Conservation (phyloP, 345 rosid genomes). For the Geranium brycei region DNA sequence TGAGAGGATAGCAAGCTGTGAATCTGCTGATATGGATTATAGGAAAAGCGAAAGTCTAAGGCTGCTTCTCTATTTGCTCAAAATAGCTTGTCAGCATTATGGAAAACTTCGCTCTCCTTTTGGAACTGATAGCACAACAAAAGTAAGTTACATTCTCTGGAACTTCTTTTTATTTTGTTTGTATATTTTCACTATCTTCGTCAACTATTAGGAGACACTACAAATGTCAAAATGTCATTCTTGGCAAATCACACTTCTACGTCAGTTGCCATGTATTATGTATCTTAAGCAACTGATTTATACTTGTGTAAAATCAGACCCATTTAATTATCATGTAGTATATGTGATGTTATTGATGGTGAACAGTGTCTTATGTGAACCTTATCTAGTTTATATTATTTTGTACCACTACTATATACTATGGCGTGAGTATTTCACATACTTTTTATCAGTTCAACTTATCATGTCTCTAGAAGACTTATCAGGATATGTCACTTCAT, state of each 20-base stretch:
- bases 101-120: slow-evolving; percentile 96
- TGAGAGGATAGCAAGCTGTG: slow-evolving; percentile 58
- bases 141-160: slow-evolving; percentile 28
- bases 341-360: too few species aligned
- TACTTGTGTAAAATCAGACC: neutral
- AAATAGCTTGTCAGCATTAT: slow-evolving; percentile 82
- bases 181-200: slow-evolving; percentile 1
- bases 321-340: neutral
- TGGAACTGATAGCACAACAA: slow-evolving; percentile 46
- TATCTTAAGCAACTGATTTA: neutral
- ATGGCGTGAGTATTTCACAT: neutral
- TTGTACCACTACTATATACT: neutral
- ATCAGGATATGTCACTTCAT: neutral
- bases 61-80: slow-evolving; percentile 78
- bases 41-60: slow-evolving; percentile 44
- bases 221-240: neutral
- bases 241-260: neutral
- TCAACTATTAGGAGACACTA: neutral
- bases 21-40: slow-evolving; percentile 43
- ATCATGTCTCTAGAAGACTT: neutral
- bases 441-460: neutral
- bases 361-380: neutral
- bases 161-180: neutral
- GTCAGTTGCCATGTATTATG: too few species aligned
- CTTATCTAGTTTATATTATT: neutral